Evolutionary conservation across 2,329 filamentous ascomycete species (phyloP).

Genomic region (Sarocladium strictum): DNA sequence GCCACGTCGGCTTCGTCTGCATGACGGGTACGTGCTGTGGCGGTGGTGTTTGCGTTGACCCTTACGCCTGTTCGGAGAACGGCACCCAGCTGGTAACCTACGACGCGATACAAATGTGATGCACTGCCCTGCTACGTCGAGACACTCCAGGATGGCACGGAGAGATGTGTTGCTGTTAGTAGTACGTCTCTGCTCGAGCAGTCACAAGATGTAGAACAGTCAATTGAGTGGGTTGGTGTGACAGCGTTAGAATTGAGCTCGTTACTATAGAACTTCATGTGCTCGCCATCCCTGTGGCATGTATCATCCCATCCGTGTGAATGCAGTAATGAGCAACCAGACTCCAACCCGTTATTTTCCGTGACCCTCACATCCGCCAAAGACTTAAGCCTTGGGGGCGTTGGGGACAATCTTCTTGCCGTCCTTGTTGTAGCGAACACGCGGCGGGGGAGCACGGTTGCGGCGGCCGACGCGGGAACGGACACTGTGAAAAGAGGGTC

Average conservation of each 20-base stretch:
- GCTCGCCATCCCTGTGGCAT: conserved; percentile 26
- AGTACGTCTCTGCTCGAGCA: too few relatives aligned
- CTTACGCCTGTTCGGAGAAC: conserved; percentile 29
- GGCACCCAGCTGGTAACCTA: conserved; percentile 22
- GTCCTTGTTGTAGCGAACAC: conserved; percentile 99
- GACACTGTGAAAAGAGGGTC: conserved; percentile 61
- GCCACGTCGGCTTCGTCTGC: conserved; percentile 20
- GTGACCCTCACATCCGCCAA: conserved; percentile 12
- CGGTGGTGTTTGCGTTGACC: conserved; percentile 29
- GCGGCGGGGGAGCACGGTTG: conserved; percentile 96
- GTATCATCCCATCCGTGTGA: conserved; percentile 28
- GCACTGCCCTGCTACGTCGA: too few relatives aligned
- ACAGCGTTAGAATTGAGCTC: conserved; percentile 8
- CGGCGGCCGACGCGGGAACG: conserved; percentile 94
- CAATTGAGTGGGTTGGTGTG: conserved; percentile 8
- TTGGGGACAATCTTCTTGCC: conserved; percentile 98
- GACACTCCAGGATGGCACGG: too few relatives aligned
- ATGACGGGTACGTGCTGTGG: conserved; percentile 30
- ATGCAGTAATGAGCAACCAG: conserved; percentile 30
- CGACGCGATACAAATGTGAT: neutral
- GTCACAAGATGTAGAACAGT: conserved; percentile 25
- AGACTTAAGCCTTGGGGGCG: conserved; percentile 31
- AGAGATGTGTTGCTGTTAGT: too few relatives aligned
- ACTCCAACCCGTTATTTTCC: conserved; percentile 27
- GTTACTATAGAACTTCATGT: conserved; percentile 16